Conservation (phyloP, 2,329 filamentous ascomycete species). For the Trichoderma semiorbis region DNA sequence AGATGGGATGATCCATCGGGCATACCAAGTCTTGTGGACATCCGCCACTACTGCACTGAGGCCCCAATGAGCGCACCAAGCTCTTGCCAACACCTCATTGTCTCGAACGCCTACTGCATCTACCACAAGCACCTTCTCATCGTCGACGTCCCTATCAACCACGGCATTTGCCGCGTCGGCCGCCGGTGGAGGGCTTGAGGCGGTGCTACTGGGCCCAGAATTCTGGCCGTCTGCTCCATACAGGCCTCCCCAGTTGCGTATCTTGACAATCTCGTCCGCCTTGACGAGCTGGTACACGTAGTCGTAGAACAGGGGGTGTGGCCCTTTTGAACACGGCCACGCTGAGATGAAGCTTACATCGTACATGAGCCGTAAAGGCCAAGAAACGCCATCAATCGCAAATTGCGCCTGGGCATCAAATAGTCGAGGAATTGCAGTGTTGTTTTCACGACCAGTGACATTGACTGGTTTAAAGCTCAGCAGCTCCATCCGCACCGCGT, state of each 20-base stretch:
- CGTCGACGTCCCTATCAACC: constrained; percentile 40
- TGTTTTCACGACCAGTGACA: constrained; percentile 23
- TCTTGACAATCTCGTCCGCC: constrained; percentile 62
- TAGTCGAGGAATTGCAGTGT: constrained; percentile 38
- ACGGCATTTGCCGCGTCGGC: constrained; percentile 16
- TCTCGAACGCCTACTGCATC: constrained; percentile 71
- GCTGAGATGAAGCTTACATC: constrained; percentile 65
- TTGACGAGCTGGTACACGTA: constrained; percentile 59
- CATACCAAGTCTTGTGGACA: constrained; percentile 63
- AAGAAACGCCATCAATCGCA: constrained; percentile 60
- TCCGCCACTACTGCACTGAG: constrained; percentile 68
- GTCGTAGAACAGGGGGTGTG: constrained; percentile 70
- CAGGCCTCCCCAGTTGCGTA: constrained; percentile 61
- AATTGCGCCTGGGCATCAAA: constrained; percentile 63
- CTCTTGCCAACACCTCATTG: constrained; percentile 72
- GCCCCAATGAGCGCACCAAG: constrained; percentile 76
- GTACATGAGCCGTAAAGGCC: constrained; percentile 60
- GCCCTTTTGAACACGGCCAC: constrained; percentile 61
- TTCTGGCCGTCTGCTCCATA: constrained; percentile 31
- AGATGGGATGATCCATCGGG: constrained; percentile 20
- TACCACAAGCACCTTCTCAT: constrained; percentile 66
- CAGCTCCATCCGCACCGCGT: constrained; percentile 67
- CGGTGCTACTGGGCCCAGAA: constrained; percentile 29
- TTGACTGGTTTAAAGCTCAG: constrained; percentile 53
- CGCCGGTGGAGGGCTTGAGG: constrained; percentile 32